Evolutionary conservation across 495 filamentous ascomycete species (phyloP).

Genomic region (Talaromyces liani): DNA sequence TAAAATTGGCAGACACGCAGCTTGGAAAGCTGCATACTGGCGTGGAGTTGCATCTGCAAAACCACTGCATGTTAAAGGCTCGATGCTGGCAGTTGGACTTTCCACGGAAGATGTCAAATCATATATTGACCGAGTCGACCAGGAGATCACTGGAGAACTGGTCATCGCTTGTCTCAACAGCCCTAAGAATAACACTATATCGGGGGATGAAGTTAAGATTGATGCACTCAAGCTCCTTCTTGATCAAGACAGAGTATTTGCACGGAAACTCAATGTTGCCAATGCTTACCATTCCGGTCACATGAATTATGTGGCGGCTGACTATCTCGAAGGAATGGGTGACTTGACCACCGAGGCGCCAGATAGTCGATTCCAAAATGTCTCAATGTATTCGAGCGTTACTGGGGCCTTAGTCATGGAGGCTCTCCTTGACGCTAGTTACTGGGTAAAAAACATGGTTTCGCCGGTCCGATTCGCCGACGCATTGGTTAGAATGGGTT

Average conservation of each 20-base stretch:
- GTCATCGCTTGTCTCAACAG: slow-evolving; percentile 27
- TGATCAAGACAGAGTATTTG: slow-evolving; percentile 12
- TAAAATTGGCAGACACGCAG: slow-evolving; percentile 26
- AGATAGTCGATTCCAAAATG: not conserved
- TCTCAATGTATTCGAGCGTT: slow-evolving; percentile 31
- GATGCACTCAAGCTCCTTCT: slow-evolving; percentile 6
- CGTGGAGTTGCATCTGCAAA: slow-evolving; percentile 23
- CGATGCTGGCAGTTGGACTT: slow-evolving; percentile 34
- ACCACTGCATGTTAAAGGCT: slow-evolving; percentile 12
- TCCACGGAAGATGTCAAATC: slow-evolving; percentile 12
- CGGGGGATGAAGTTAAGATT: slow-evolving; percentile 17
- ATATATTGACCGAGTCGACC: slow-evolving; percentile 19
- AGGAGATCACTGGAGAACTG: slow-evolving; percentile 10
- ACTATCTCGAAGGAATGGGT: slow-evolving; percentile 16
- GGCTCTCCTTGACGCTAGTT: not conserved
- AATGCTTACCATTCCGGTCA: slow-evolving; percentile 33
- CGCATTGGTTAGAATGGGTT: slow-evolving; percentile 14
- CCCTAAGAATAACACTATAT: slow-evolving; percentile 20
- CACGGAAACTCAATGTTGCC: slow-evolving; percentile 17
- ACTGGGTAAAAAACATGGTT: slow-evolving; percentile 23
- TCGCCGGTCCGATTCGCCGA: slow-evolving; percentile 11
- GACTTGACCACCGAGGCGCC: slow-evolving; percentile 47
- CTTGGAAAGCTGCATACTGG: slow-evolving; percentile 44
- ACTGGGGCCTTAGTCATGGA: slow-evolving; percentile 18
- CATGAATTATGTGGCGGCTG: slow-evolving; percentile 27